A percentile compares a stretch with the other conserved stretches of the same genome.
Conservation (phyloP, 2,329 filamentous ascomycete genomes). For the Emmonsiellopsis sp. region DNA sequence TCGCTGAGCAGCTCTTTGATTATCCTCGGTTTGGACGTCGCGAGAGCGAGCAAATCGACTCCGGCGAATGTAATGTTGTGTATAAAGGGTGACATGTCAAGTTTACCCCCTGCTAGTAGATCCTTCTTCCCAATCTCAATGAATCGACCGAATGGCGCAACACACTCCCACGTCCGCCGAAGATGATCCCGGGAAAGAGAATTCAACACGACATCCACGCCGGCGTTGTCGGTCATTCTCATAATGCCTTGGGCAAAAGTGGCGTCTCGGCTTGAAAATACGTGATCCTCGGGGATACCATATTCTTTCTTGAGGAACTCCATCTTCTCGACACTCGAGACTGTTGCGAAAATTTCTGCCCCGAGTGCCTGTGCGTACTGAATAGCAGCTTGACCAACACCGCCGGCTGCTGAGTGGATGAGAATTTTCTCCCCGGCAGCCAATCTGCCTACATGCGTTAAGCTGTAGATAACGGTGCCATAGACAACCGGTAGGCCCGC, state of each 20-base stretch:
- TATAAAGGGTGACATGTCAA: conserved; percentile 10
- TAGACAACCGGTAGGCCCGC: conserved; percentile 15
- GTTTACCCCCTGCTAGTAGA: conserved; percentile 5
- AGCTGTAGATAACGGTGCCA: conserved; percentile 12
- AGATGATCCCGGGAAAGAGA: conserved; percentile 11
- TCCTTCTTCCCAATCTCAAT: conserved; percentile 15
- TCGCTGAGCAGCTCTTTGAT: conserved; percentile 7
- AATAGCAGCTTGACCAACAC: conserved; percentile 18
- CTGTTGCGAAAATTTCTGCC: conserved; percentile 17
- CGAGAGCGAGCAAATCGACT: conserved; percentile 12
- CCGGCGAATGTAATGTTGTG: conserved; percentile 11
- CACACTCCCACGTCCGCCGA: conserved; percentile 11
- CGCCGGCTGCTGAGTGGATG: conserved; percentile 18
- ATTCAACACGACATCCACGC: conserved; percentile 14
- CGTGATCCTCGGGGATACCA: conserved; percentile 15
- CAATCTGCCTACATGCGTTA: conserved; percentile 13
- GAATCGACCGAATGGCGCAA: conserved; percentile 14
- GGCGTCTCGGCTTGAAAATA: conserved; percentile 15
- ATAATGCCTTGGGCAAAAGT: conserved; percentile 15
- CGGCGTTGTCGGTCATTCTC: conserved; percentile 12
- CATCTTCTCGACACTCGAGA: conserved; percentile 14
- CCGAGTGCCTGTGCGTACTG: conserved; percentile 13
- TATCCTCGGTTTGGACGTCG: conserved; percentile 7
- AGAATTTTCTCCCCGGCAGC: conserved; percentile 13
- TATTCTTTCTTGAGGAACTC: conserved; percentile 14